phyloP scores from a whole-genome alignment of 164 flowering plant species.

The Umbellularia californica region DNA sequence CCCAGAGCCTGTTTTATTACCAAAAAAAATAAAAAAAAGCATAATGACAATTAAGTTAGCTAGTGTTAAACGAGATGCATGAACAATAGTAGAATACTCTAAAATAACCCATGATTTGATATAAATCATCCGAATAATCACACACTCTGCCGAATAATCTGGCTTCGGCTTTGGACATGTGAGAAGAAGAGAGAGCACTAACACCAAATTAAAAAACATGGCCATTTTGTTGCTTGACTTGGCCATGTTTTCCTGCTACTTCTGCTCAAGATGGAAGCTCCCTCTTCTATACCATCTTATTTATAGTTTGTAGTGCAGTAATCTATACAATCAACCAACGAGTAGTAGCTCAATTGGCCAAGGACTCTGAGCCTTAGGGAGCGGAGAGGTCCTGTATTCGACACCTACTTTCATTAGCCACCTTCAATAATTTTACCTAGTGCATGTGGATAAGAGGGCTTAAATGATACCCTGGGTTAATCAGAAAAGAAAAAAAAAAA shows the following conservation, averaged over 20 bases:
- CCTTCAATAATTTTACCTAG: no score
- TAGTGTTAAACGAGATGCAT: neutral
- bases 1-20: neutral
- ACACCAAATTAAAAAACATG: constrained; percentile 1
- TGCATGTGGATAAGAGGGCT: no score
- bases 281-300: neutral
- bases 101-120: neutral
- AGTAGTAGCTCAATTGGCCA: no score
- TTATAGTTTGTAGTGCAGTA: neutral
- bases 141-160: neutral
- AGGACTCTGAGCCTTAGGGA: no score
- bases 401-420: no score
- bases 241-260: neutral
- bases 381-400: no score
- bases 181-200: constrained; percentile 8
- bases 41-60: neutral
- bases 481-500: neutral
- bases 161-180: constrained; percentile 3
- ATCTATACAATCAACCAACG: neutral
- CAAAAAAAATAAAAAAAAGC: neutral
- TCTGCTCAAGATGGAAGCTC: neutral
- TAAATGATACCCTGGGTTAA: no score
- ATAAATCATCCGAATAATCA: no score
- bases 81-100: neutral
- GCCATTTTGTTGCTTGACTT: constrained; percentile 3